Evolutionary conservation across 805 yeast species (phyloP).

Genomic region (Candida alai): DNA sequence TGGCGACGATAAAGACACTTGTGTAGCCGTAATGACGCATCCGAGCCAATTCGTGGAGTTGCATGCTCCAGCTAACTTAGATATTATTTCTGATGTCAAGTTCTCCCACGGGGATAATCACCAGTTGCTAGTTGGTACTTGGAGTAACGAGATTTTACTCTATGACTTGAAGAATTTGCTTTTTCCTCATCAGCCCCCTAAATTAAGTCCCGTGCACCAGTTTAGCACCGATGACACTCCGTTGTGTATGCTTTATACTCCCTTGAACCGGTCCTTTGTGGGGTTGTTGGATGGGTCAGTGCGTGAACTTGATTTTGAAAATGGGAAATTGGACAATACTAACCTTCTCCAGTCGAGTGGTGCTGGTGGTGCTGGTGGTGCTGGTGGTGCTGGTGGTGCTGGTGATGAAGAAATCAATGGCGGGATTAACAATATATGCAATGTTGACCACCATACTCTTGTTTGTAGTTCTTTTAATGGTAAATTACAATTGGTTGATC

Average conservation of each 20-base stretch:
- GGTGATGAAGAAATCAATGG: conserved; percentile 13
- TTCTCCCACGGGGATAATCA: conserved; percentile 36
- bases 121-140: conserved; percentile 48
- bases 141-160: conserved; percentile 52
- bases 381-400: not conserved
- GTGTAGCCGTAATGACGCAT: conserved; percentile 6
- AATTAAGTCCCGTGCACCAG: conserved; percentile 1
- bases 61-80: conserved; percentile 26
- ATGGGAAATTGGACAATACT: conserved; percentile 16
- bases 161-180: conserved; percentile 27
- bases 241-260: conserved; percentile 7
- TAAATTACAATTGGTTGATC: conserved; percentile 45
- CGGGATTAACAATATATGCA: conserved; percentile 37
- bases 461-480: conserved; percentile 66
- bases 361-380: conserved; percentile 10
- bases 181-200: conserved; percentile 13
- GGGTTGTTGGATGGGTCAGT: conserved; percentile 58
- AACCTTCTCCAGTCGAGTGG: too few species aligned
- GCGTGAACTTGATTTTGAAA: conserved; percentile 48
- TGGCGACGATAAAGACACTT: too few species aligned
- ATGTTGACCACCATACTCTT: conserved; percentile 24
- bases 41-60: conserved; percentile 12
- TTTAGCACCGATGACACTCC: conserved; percentile 8
- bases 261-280: conserved; percentile 27
- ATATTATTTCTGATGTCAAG: conserved; percentile 40